phyloP scores from a whole-genome alignment of 176 grass and related monocot species.

The Oryza punctata region DNA sequence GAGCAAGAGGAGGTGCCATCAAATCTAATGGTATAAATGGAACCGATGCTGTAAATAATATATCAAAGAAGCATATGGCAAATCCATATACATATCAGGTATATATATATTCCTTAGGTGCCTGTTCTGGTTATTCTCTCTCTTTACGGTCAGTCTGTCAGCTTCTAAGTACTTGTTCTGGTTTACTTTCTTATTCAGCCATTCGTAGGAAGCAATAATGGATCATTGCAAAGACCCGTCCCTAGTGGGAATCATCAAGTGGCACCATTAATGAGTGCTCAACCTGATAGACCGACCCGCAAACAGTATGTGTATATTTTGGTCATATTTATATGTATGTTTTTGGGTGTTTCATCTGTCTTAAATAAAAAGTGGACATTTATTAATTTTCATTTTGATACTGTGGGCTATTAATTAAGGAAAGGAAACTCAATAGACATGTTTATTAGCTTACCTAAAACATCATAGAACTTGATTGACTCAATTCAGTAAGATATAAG shows the following conservation, averaged over 20 bases:
- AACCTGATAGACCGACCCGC: conserved; percentile 40
- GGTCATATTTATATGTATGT: conserved; percentile 20
- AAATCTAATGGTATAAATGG: conserved; percentile 53
- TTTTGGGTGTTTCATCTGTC: conserved; percentile 29
- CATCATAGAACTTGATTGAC: conserved; percentile 11
- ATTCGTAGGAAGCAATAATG: conserved; percentile 31
- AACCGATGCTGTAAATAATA: conserved; percentile 40
- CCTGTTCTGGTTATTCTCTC: background rate
- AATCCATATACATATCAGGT: conserved; percentile 70
- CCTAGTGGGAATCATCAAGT: conserved; percentile 34
- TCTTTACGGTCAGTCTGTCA: background rate
- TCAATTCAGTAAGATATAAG: conserved; percentile 29
- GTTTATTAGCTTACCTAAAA: conserved; percentile 31
- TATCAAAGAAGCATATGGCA: conserved; percentile 33
- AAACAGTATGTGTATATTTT: conserved; percentile 58
- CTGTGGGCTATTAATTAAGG: background rate
- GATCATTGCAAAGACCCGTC: conserved; percentile 29
- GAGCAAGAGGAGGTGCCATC: conserved; percentile 44
- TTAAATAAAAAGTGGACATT: conserved; percentile 9
- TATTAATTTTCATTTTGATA: conserved; percentile 22
- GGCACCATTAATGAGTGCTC: conserved; percentile 21
- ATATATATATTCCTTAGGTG: conserved; percentile 43
- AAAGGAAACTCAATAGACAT: conserved; percentile 15
- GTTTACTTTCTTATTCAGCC: conserved; percentile 39
- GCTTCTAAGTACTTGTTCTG: conserved; percentile 5